Conservation (phyloP, 495 filamentous ascomycete species). For the Penicillium roqueforti region DNA sequence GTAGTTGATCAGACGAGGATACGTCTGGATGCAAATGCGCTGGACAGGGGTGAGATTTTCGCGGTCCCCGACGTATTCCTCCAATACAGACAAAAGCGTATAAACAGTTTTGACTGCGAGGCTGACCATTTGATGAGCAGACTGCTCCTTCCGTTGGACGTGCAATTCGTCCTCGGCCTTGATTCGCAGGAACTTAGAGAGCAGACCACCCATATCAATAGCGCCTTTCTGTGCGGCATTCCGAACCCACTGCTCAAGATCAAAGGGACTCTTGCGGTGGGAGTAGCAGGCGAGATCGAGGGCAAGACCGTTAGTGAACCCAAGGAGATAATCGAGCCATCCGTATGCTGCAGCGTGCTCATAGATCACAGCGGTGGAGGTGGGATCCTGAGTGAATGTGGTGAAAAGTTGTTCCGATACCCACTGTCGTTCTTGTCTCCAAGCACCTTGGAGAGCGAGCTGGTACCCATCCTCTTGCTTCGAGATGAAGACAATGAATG, state of each 20-base stretch:
- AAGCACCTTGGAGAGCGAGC: constrained; percentile 82
- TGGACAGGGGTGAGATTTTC: constrained; percentile 64
- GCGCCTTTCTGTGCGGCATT: constrained; percentile 54
- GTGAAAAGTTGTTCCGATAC: constrained; percentile 74
- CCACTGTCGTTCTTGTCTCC: constrained; percentile 83
- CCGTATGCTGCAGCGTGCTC: constrained; percentile 71
- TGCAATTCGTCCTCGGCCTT: constrained; percentile 79
- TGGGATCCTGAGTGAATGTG: constrained; percentile 68
- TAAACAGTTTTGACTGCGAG: constrained; percentile 82
- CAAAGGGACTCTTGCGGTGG: constrained; percentile 74
- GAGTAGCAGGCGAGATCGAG: constrained; percentile 85
- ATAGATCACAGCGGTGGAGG: constrained; percentile 72
- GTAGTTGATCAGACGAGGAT: constrained; percentile 95
- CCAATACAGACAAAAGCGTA: constrained; percentile 71
- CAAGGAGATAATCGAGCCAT: constrained; percentile 78
- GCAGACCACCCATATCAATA: constrained; percentile 56
- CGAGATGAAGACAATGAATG: constrained; percentile 57
- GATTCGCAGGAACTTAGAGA: constrained; percentile 71
- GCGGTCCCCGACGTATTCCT: constrained; percentile 56
- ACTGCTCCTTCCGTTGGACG: constrained; percentile 60
- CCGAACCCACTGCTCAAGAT: constrained; percentile 77
- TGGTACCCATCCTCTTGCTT: constrained; percentile 66
- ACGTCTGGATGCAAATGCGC: constrained; percentile 82
- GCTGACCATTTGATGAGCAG: constrained; percentile 59
- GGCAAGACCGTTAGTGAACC: constrained; percentile 71